Evolutionary conservation across 2,329 filamentous ascomycete genomes (phyloP), one percentile per base, ranked within the genome.

Genomic region (Penicillium griseofulvum): DNA sequence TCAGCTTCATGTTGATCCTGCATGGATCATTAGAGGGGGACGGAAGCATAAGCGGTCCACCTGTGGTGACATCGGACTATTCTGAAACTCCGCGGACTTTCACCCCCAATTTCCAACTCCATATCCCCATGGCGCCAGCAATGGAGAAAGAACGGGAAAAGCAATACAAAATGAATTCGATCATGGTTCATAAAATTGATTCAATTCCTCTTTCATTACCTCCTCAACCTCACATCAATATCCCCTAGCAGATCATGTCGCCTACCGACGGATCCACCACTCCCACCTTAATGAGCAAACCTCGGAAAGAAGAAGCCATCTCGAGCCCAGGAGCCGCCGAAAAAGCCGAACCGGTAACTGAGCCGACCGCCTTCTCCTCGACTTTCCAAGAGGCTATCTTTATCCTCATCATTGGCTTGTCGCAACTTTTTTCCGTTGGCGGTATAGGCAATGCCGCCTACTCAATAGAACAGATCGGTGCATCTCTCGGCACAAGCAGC

Each of bases 401-500:
- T 48, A 71, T 81, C 22, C 58, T 62, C 6, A 66, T 77, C 29
- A 72, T 81, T 52, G 81, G 78, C 62, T 71, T 77, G 64, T 73
- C 78, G 4, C 76, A 81, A 59, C 69, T 81, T 45, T 64, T 70
- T 19, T 65, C 65, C 16, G 66, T 77, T 60, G 69, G 66, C 1
- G 71, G 67, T 22, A 61, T 78, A 24, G 66, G 68, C 9, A 69
- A 70, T 44, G 67, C 66, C 19, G 61, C 79, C 11, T 71, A 72
- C 7, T 73, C 75, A 1, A 67, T 80, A 24, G 73, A 78, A 17
- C 47, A 59, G 16, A 59, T 59, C 17, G 48, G 52, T 22, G 4
- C 16, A 10, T n/a, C 57, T 26, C 54, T 59, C 8, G 28, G 45
- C 12, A 41, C 51, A 28, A 55, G 34, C 44, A 69, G 78, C 49